A percentile compares a stretch with the other conserved stretches of the same genome.
Evolutionary conservation across 371 early-diverging fungal genomes (phyloP).

Genomic region (Zopfochytrium polystomum): DNA sequence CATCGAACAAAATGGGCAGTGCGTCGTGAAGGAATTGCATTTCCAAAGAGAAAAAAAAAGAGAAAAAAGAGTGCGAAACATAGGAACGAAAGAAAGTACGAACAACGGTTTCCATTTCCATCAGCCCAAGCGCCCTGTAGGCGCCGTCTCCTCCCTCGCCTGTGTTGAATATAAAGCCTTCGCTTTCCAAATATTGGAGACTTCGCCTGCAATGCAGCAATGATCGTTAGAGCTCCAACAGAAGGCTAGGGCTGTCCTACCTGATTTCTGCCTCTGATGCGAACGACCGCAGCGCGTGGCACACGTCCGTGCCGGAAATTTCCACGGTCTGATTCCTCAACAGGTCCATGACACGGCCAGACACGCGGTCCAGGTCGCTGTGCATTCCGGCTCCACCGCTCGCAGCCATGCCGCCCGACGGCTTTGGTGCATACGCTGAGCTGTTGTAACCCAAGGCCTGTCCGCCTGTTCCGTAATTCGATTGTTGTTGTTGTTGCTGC

Average conservation of each 20-base stretch:
- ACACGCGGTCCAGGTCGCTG: background rate
- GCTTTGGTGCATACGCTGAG: background rate
- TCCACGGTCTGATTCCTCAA: background rate
- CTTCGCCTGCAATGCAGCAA: constrained; percentile 5
- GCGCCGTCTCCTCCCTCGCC: too few species aligned
- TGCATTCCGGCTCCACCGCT: background rate
- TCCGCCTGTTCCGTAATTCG: background rate
- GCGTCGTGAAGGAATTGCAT: too few species aligned
- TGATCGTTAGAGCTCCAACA: background rate
- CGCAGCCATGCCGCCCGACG: background rate
- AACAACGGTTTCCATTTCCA: too few species aligned
- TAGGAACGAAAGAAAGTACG: too few species aligned
- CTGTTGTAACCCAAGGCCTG: background rate
- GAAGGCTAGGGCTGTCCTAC: too few species aligned
- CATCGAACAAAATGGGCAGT: too few species aligned
- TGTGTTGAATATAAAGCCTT: constrained; percentile 12
- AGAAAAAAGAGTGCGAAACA: too few species aligned
- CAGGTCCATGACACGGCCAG: background rate
- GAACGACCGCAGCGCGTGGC: background rate
- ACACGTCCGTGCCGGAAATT: background rate
- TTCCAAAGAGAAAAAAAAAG: too few species aligned
- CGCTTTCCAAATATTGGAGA: constrained; percentile 3
- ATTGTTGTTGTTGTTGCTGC: background rate
- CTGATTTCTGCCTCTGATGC: background rate
- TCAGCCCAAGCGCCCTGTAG: too few species aligned